Percentiles rank a stretch among this genome's conserved stretches.
phyloP scores from a whole-genome alignment of 202 grass and related monocot species.

The Dendrocalamus latiflorus region DNA sequence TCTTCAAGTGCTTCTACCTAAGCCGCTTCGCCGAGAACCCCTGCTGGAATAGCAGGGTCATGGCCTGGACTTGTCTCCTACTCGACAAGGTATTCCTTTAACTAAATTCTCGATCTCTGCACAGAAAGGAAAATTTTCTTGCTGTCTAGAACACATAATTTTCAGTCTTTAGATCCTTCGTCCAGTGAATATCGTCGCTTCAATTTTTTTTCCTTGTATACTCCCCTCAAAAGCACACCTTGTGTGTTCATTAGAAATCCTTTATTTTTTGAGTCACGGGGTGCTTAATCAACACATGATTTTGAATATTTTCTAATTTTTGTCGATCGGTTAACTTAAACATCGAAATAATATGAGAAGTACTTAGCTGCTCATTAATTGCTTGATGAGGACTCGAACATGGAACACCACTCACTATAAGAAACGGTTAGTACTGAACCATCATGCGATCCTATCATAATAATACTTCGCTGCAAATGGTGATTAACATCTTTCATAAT shows the following conservation, averaged over 20 bases:
- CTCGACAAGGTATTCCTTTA: constrained; percentile 58
- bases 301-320: not conserved
- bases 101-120: not conserved
- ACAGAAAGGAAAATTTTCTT: not conserved
- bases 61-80: constrained; percentile 56
- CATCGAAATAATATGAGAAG: not conserved
- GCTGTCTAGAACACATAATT: not conserved
- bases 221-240: not conserved
- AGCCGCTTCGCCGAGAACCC: constrained; percentile 23
- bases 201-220: not conserved
- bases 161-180: not conserved
- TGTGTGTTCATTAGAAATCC: not conserved
- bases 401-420: not conserved
- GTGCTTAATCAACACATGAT: not conserved
- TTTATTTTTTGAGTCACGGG: not conserved
- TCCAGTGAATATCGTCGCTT: not conserved
- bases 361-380: not conserved
- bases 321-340: not conserved
- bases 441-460: not conserved
- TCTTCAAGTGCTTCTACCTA: constrained; percentile 55
- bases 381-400: not conserved
- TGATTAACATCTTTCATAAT: not conserved
- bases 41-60: constrained; percentile 25
- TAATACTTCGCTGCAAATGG: not conserved
- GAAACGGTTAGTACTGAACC: not conserved